Evolutionary conservation across 1,139 yeast genomes (phyloP), one percentile per base, ranked within the genome.

Genomic region (Hyphopichia wangnamkhiaoensis): DNA sequence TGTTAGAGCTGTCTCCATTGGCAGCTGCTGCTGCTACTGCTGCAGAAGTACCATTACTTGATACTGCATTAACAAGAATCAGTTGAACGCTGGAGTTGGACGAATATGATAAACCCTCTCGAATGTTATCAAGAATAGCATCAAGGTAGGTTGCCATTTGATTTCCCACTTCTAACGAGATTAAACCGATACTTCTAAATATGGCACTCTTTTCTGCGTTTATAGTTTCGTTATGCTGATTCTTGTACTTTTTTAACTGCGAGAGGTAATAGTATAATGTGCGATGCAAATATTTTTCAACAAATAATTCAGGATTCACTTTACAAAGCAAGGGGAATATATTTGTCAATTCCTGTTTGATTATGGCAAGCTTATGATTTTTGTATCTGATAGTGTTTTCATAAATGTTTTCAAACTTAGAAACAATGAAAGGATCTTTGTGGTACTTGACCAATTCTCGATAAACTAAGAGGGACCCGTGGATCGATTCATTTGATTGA

Each of bases 111-210:
- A 93, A 69, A 0, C 95, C 94, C 45, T 91, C 97, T 53, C 91
- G 74, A 19, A 91, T 80, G 49, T 84, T 88, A 45, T 85, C 91
- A 38, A 91, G 65, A 24, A 93, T 84, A 2, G 94, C 91, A 58
- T 90, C 96, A 38, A 91, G 68, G 54, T 91, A 93, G 2, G 94
- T 88, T 2, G 93, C 86, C 70, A 93, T 87, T 52, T 84, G 90
- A 43, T 89, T 84, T 6, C 91, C 85, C 1, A 91, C 95, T 47
- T 90, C 91, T 31, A 79, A 71, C 0, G 96, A 83, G 32, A 93
- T 84, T 46, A 84, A 81, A 24, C 98, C 98, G 37, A 91, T 84
- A 28, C 96, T 83, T n/a, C 76, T 69, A 49, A 90, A 79, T 5
- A 91, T 87, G 14, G 86, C 79, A 15, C 90, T 79, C 45, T 88